phyloP scores from a whole-genome alignment of 2,329 filamentous ascomycete genomes.

The Zelopaecilomyces penicillatus region DNA sequence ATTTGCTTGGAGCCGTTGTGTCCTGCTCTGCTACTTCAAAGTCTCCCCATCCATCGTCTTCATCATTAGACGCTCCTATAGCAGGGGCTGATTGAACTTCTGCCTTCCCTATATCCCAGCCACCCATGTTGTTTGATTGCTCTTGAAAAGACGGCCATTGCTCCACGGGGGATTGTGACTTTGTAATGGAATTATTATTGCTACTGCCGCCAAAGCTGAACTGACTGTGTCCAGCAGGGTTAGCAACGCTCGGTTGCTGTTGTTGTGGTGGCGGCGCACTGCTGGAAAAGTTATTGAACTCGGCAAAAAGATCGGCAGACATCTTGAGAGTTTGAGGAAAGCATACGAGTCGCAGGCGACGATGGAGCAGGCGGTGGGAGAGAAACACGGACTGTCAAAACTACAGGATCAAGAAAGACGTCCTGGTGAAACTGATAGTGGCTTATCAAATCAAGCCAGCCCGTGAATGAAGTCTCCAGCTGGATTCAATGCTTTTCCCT shows the following conservation, averaged over 20 bases:
- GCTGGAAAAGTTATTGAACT: slow-evolving; percentile 45
- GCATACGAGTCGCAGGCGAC: not conserved
- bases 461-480: too few relatives aligned
- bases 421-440: too few relatives aligned
- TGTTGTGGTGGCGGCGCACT: slow-evolving; percentile 20
- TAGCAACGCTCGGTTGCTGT: slow-evolving; percentile 4
- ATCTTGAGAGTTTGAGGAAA: slow-evolving; percentile 27
- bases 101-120: slow-evolving; percentile 10
- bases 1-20: slow-evolving; percentile 5
- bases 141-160: slow-evolving; percentile 24
- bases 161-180: slow-evolving; percentile 14
- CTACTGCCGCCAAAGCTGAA: slow-evolving; percentile 16
- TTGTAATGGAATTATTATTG: slow-evolving; percentile 6
- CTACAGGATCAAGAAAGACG: too few relatives aligned
- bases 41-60: slow-evolving; percentile 60
- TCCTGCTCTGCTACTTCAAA: slow-evolving; percentile 49
- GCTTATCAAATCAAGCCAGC: too few relatives aligned
- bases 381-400: too few relatives aligned
- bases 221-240: slow-evolving; percentile 2
- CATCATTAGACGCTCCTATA: slow-evolving; percentile 29
- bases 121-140: slow-evolving; percentile 12
- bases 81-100: slow-evolving; percentile 6
- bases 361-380: too few relatives aligned
- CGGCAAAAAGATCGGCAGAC: slow-evolving; percentile 59
- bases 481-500: too few relatives aligned